A percentile compares a stretch with the other conserved stretches of the same genome.
These are phyloP conservation scores for Trichoderma arundinaceum DNA, from an alignment of 2,329 filamentous ascomycete genomes.

Conservation along the genomic window DNA sequence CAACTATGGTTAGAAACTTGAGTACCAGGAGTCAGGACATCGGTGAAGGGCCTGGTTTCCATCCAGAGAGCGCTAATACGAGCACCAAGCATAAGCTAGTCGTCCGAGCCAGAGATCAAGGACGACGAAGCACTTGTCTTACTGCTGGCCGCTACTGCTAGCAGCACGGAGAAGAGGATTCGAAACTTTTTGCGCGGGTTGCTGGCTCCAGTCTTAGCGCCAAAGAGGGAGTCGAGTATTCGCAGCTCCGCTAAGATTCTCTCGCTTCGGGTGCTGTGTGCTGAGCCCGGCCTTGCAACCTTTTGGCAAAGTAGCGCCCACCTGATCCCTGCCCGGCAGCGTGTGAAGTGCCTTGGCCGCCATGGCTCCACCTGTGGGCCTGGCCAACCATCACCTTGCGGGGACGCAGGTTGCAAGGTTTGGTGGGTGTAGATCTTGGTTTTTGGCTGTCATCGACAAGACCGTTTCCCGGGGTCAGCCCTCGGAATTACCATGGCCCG, in stretches of 20 bases:
- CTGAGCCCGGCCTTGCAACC: not conserved
- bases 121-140: not conserved
- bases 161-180: too few species aligned
- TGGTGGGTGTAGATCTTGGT: conserved; percentile 41
- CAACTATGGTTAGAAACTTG: too few species aligned
- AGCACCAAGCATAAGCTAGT: not conserved
- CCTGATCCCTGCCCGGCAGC: conserved; percentile 15
- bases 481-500: conserved; percentile 32
- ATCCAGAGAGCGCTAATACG: not conserved
- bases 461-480: conserved; percentile 14
- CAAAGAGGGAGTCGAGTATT: too few species aligned
- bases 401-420: conserved; percentile 16
- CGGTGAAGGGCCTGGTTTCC: not conserved
- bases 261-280: not conserved
- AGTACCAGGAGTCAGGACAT: too few species aligned
- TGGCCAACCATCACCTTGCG: conserved; percentile 2
- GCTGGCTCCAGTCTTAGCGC: too few species aligned
- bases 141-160: too few species aligned
- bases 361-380: conserved; percentile 5
- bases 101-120: not conserved
- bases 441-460: conserved; percentile 45
- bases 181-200: too few species aligned
- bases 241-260: not conserved
- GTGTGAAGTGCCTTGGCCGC: conserved; percentile 1
- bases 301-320: not conserved